Evolutionary conservation across 2,329 filamentous ascomycete species (phyloP).

Genomic region (Alternaria sp.): DNA sequence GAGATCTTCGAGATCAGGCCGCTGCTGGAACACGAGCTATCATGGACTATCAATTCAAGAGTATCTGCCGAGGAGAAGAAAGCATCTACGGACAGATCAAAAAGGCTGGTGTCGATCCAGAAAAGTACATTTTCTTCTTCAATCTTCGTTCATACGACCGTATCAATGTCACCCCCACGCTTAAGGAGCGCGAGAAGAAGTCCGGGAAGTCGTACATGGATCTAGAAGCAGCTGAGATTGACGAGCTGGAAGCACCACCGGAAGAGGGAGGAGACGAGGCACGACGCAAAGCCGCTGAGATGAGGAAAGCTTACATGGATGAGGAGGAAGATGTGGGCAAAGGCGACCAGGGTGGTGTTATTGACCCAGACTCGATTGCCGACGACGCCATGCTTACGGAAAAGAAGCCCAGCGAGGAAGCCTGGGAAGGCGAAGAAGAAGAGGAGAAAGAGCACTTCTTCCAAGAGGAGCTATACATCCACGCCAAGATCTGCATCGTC

Average conservation of each 20-base stretch:
- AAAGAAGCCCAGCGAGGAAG: slow-evolving; percentile 68
- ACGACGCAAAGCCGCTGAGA: slow-evolving; percentile 54
- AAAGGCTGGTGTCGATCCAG: slow-evolving; percentile 75
- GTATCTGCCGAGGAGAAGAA: slow-evolving; percentile 87
- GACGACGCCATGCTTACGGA: slow-evolving; percentile 81
- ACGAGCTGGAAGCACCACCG: slow-evolving; percentile 74
- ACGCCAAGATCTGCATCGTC: slow-evolving; percentile 87
- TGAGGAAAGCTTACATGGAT: slow-evolving; percentile 55
- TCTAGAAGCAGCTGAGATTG: slow-evolving; percentile 84
- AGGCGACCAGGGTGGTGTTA: slow-evolving; percentile 45
- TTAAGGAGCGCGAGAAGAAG: slow-evolving; percentile 77
- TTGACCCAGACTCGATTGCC: slow-evolving; percentile 70
- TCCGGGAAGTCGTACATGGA: slow-evolving; percentile 86
- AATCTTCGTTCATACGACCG: slow-evolving; percentile 93
- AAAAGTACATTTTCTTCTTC: slow-evolving; percentile 87
- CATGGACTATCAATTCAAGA: slow-evolving; percentile 99
- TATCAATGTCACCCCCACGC: slow-evolving; percentile 77
- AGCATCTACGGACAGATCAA: slow-evolving; percentile 85
- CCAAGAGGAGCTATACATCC: slow-evolving; percentile 95
- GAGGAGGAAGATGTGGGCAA: slow-evolving; percentile 48
- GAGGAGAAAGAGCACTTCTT: slow-evolving; percentile 87
- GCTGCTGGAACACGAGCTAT: slow-evolving; percentile 86
- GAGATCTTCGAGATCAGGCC: slow-evolving; percentile 82
- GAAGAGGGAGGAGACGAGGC: slow-evolving; percentile 46
- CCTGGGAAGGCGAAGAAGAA: slow-evolving; percentile 75